phyloP scores from a whole-genome alignment of 257 asterid genomes.

The Nicotiana tomentosiformis region DNA sequence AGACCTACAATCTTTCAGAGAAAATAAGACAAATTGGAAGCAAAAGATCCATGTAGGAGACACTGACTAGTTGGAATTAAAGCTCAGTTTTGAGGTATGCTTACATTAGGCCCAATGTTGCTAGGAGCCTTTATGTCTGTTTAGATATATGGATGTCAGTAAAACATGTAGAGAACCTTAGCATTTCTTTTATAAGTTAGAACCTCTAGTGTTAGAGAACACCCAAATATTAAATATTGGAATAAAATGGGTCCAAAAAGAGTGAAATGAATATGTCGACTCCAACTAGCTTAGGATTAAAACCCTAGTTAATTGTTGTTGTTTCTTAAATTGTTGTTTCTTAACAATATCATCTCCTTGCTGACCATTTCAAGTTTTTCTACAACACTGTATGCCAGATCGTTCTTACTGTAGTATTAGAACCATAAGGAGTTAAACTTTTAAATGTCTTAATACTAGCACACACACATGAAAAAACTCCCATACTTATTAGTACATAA shows the following conservation, averaged over 20 bases:
- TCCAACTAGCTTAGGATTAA: not conserved
- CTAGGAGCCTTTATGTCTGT: constrained; percentile 3
- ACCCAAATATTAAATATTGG: not conserved
- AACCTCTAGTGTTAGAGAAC: not conserved
- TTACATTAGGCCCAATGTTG: not conserved
- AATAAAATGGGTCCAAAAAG: not conserved
- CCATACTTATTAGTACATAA: not conserved
- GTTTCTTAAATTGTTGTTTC: not conserved
- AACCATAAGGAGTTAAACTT: not conserved
- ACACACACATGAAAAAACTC: not conserved
- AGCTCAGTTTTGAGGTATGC: not conserved
- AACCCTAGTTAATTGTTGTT: not conserved
- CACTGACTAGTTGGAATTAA: not conserved
- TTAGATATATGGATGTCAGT: not conserved
- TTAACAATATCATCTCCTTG: not conserved
- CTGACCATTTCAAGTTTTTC: not conserved
- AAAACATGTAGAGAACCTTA: not conserved
- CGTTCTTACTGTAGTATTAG: not conserved
- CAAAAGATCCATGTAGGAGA: not conserved
- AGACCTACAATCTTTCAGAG: not conserved
- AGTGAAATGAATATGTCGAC: not conserved
- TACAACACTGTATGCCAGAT: not conserved
- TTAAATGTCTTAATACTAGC: not conserved
- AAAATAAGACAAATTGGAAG: not conserved
- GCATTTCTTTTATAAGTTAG: not conserved